Base-by-base conservation (phyloP, 495 filamentous ascomycete species). In the Tuber umbilicatum region DNA sequence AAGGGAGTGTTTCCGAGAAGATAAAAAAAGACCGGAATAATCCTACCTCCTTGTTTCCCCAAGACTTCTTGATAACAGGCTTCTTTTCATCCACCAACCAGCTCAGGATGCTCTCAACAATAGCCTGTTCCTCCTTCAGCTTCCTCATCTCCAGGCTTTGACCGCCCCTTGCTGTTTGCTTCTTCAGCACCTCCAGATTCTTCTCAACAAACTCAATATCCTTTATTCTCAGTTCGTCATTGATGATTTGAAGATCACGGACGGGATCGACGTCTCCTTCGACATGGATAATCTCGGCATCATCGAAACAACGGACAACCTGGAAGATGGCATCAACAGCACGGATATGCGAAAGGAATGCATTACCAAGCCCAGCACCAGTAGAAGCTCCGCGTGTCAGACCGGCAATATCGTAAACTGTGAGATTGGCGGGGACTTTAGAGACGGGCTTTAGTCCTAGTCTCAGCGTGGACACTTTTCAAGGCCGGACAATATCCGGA, bases 321-420 rank as follows among this genome's bases (percentile, higher is more conserved):
- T 98, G 94, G 88, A 97, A 99, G 86, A 99, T 97, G 83, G 96
- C 96, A 86, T 99, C 96, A 86, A 99, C 96, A 72, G 95, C 96
- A 82, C 96, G 93, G 81, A 99, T 99, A 84, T 99, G 96, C 21
- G 94, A 97, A 84, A 99, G 86, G 89, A 99, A 99, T 75, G 94
- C 89, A 85, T 99, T 99, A 81, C 96, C 96, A 55, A 99, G 90
- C 86, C 96, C 96, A 76, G 94, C 95, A 85, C 96, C 96, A 74
- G 94, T 97, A 6, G 96, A 99, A 64, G 96, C 94, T 75, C 96
- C 96, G 78, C 93, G 89, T 47, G 96, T 99, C 77, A 99, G 87
- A 86, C 96, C 96, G 80, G 96, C 96, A 83, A 99, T 99, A 87
- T 99, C 96, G 84, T 98, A 99, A 84, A 99, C 92, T 68, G 96